These are phyloP conservation scores for Rhizophagus clarus DNA, from an alignment of 192 early-diverging fungal genomes.

Conservation along the genomic window DNA sequence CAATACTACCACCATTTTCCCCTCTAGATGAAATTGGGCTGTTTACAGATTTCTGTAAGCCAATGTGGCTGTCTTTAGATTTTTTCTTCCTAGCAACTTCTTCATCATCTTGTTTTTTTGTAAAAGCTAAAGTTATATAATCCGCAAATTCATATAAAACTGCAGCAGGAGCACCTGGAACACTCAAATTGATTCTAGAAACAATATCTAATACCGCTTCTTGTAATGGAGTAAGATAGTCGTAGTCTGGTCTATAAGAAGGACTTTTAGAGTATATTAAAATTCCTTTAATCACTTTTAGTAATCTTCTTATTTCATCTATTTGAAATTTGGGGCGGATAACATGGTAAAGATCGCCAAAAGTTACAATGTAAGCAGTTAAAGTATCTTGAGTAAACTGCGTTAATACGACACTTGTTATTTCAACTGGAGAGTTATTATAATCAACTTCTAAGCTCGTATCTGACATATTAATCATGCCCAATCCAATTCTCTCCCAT, in stretches of 20 bases:
- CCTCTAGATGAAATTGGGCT: background rate
- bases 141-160: conserved; percentile 47
- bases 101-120: background rate
- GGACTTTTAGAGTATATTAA: conserved; percentile 64
- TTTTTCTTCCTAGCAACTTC: background rate
- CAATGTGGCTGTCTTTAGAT: background rate
- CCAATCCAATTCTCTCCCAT: conserved; percentile 76
- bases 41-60: conserved; percentile 33
- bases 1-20: background rate
- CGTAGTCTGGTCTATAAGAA: conserved; percentile 53
- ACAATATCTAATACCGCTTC: conserved; percentile 61
- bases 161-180: conserved; percentile 37
- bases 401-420: background rate
- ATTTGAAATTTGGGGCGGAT: conserved; percentile 55
- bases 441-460: background rate
- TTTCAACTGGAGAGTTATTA: conserved; percentile 29
- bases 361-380: conserved; percentile 60
- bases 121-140: conserved; percentile 47
- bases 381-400: conserved; percentile 76
- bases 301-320: conserved; percentile 53
- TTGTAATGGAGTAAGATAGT: conserved; percentile 67
- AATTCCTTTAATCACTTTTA: conserved; percentile 51
- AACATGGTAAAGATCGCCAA: conserved; percentile 62
- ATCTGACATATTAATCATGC: conserved; percentile 47
- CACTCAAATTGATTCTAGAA: conserved; percentile 35